Evolutionary conservation across 2,329 filamentous ascomycete genomes (phyloP), one percentile per base, ranked within the genome.

Genomic region (Trichoderma lentiforme): DNA sequence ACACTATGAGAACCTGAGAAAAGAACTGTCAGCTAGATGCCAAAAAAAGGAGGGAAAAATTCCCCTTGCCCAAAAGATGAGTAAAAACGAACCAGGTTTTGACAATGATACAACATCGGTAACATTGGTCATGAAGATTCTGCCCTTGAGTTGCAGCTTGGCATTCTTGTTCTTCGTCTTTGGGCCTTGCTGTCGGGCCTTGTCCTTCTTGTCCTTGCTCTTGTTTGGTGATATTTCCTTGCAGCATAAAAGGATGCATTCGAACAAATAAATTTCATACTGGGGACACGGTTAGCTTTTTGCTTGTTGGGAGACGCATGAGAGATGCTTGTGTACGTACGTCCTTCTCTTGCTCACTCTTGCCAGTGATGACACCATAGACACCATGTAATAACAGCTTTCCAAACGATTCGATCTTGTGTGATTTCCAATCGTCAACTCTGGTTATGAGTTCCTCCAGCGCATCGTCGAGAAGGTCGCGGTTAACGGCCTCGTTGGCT

Each of bases 41-140:
- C 24, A 62, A 24, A 15, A 34, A 30, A 28, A 28, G 12, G 26
- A 15, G 11, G 3, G 12, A 24, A 6, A 43, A 43, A 43, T 15
- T 28, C 18, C 1, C 21, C n/a, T 26, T 53, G 26, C 24, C 5
- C 39, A 24, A 14, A 64, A 24, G n/a, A n/a, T 56, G 72, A 24
- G 53, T 14, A 15, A 1, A 15, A 1, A 79, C 88, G 79, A 88
- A 97, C 95, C 94, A 82, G 94, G 93, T 81, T 95, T 97, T 64
- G 92, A 90, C 73, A 96, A 86, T 21, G 92, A 95, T 56, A 97
- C 86, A n/a, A 97, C 91, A 80, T 98, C 94, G 51, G 95, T 98
- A 70, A 99, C 95, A 79, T 99, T 99, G 76, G 95, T 94, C 95
- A 99, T 98, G 83, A 98, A 98, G 77, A 99, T 99, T 66, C 96